Evolutionary conservation across 1,139 yeast genomes (phyloP), one percentile per base, ranked within the genome.

Genomic region (Scheffersomyces lignicola): DNA sequence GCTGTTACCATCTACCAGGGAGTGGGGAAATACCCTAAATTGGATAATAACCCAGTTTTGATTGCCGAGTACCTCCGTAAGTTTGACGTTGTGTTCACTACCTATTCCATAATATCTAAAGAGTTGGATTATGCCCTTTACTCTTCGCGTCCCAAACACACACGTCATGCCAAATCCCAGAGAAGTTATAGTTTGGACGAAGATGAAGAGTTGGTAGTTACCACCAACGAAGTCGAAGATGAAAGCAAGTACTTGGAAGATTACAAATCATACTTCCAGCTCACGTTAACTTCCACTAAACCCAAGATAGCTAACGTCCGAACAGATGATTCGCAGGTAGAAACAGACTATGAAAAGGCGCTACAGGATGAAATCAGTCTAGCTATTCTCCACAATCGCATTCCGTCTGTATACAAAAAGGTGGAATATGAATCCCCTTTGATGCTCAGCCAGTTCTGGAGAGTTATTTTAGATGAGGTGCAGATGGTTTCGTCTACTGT

Each of bases 391-490:
- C 70, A 61, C 48, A 69, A 55, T 36, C 49, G 46, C 31, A 42
- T 50, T 8, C 60, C 62, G 6, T 50, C 53, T 32, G 52, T 51
- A 5, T 53, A 56, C 47, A 39, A 51, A 25, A 45, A 43, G 30
- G 48, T 58, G 11, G 84, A 81, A 44, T 80, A 83, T 48, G 80
- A 88, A 9, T 85, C 95, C 0, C 97, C 97, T 0, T 62, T 92
- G 15, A 85, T 89, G 65, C 63, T 84, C 30, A 60, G 83, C n/a
- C 89, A 90, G 47, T 92, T 90, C 58, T 86, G 95, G 89, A 69
- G 98, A 40, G 85, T 92, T 2, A 76, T 90, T 1, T 60, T 90
- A 24, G 98, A 92, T 62, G 98, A 92, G 58, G 97, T 87, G 1
- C 98, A 92, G 59, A 86, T 89, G 92, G 85, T 92, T 3, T 79